These are phyloP conservation scores for Basipetospora sp. DNA, from an alignment of 2,329 filamentous ascomycete genomes.

Conservation along the genomic window DNA sequence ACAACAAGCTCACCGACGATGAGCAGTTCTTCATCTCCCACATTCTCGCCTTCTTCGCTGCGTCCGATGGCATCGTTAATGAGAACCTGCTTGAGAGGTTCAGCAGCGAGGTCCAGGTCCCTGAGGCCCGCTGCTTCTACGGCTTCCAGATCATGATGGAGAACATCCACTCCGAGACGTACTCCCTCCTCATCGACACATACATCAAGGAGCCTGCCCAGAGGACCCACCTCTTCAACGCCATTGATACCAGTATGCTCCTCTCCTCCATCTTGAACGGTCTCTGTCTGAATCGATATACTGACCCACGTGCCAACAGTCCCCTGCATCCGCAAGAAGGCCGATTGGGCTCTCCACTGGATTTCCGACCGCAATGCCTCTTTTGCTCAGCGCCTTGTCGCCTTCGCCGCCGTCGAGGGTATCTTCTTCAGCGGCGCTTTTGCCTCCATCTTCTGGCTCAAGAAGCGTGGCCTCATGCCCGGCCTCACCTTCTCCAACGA, in stretches of 20 bases:
- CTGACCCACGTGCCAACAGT: constrained; percentile 31
- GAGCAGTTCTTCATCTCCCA: constrained; percentile 98
- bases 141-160: constrained; percentile 99
- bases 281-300: constrained; percentile 8
- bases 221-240: constrained; percentile 89
- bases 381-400: constrained; percentile 87
- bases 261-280: neutral
- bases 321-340: constrained; percentile 95
- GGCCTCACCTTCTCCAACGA: constrained; percentile 99
- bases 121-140: constrained; percentile 98
- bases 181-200: constrained; percentile 96
- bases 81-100: constrained; percentile 98
- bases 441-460: constrained; percentile 98
- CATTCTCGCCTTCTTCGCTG: constrained; percentile 96
- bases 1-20: constrained; percentile 90
- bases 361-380: constrained; percentile 87
- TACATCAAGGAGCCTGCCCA: constrained; percentile 98
- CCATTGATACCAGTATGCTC: constrained; percentile 82
- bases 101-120: constrained; percentile 89
- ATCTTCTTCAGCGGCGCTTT: constrained; percentile 99
- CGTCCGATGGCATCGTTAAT: constrained; percentile 97
- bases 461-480: constrained; percentile 99
- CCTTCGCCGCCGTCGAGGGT: constrained; percentile 93
- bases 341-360: constrained; percentile 92
- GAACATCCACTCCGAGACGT: constrained; percentile 99